Evolutionary conservation across 1,284 basidiomycete genomes (phyloP).

Genomic region (Coniferiporia weirii): DNA sequence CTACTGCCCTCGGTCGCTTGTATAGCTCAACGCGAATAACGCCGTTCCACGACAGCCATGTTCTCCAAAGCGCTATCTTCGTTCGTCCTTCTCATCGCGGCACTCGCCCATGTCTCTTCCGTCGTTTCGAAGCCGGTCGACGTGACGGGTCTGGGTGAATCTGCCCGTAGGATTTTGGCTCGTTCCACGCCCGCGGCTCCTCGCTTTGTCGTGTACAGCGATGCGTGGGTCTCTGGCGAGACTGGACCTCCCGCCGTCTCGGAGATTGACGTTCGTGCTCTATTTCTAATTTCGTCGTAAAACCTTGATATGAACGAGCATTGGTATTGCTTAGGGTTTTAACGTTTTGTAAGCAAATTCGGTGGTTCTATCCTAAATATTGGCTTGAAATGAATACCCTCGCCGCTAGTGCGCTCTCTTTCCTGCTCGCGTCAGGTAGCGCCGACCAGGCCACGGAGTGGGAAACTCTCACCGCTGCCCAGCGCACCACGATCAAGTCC

Average conservation of each 20-base stretch:
- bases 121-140: conserved; percentile 11
- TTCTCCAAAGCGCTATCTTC: conserved; percentile 9
- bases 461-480: conserved; percentile 34
- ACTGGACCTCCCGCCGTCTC: conserved; percentile 37
- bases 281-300: not conserved
- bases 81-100: conserved; percentile 3
- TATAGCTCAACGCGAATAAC: not conserved
- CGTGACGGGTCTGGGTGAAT: conserved; percentile 2
- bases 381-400: conserved; percentile 36
- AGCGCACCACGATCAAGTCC: conserved; percentile 39
- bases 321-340: conserved; percentile 1
- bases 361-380: not conserved
- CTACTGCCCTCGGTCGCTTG: conserved; percentile 17
- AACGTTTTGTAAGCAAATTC: conserved; percentile 7
- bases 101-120: conserved; percentile 3
- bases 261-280: conserved; percentile 33
- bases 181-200: conserved; percentile 40
- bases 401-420: conserved; percentile 38
- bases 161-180: conserved; percentile 34
- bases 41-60: conserved; percentile 7
- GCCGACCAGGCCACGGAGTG: conserved; percentile 45
- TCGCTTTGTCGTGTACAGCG: conserved; percentile 44
- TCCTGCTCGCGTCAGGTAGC: conserved; percentile 43
- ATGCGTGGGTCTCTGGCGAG: conserved; percentile 35
- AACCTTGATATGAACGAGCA: not conserved